A percentile compares a stretch with the other conserved stretches of the same genome.
Evolutionary conservation across 768 basidiomycete genomes (phyloP).

Genomic region (Dendrothele bispora): DNA sequence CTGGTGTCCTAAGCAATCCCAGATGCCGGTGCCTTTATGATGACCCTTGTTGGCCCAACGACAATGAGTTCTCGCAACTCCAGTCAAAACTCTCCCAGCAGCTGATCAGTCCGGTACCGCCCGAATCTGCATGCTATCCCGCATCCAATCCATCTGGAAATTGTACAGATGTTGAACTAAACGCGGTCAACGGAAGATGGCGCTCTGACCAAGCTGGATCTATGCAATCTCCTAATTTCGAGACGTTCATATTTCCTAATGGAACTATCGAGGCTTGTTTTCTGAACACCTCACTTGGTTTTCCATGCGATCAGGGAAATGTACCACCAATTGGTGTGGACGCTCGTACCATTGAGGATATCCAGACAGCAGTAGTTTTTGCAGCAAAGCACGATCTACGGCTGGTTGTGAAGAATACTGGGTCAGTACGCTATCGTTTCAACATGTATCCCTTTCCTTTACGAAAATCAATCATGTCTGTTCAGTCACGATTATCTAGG

Average conservation of each 20-base stretch:
- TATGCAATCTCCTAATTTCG: conserved; percentile 33
- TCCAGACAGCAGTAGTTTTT: conserved; percentile 41
- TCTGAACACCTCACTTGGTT: conserved; percentile 38
- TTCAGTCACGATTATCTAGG: conserved; percentile 31
- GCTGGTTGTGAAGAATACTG: conserved; percentile 38
- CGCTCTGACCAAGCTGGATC: conserved; percentile 40
- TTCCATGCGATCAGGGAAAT: conserved; percentile 41
- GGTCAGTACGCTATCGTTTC: conserved; percentile 14
- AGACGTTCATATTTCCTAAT: conserved; percentile 35
- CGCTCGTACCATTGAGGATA: conserved; percentile 33
- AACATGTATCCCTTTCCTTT: neutral
- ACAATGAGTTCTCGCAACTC: conserved; percentile 30
- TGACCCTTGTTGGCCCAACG: conserved; percentile 44
- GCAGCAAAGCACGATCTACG: conserved; percentile 33
- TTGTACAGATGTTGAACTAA: conserved; percentile 30
- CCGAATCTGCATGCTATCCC: conserved; percentile 43
- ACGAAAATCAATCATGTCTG: too few relatives aligned
- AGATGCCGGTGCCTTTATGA: conserved; percentile 41
- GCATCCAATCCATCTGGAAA: conserved; percentile 31
- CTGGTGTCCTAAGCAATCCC: too few relatives aligned
- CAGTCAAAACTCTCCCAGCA: conserved; percentile 41
- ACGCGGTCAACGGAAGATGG: conserved; percentile 36
- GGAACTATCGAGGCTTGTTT: conserved; percentile 54
- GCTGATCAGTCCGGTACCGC: conserved; percentile 39
- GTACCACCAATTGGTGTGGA: conserved; percentile 42